Evolutionary conservation across 1,139 yeast species (phyloP).

Genomic region (Kurtzmaniella quercitrusa): DNA sequence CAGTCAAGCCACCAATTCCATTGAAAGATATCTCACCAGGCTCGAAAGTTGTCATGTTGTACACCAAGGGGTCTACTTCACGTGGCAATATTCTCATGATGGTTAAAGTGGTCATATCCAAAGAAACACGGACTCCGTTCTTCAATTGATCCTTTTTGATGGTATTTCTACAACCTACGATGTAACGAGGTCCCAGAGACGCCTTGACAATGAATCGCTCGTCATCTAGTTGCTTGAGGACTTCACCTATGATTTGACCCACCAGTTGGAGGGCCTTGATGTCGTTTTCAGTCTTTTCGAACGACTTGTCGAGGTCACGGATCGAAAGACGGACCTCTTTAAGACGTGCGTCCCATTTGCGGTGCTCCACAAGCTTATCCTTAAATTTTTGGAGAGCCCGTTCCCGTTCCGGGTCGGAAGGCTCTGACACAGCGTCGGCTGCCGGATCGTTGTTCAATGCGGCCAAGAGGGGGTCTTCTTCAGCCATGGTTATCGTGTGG

Average conservation of each 20-base stretch:
- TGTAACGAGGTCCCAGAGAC: slow-evolving; percentile 94
- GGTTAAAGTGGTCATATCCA: slow-evolving; percentile 96
- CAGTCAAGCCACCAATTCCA: slow-evolving; percentile 95
- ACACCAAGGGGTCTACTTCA: slow-evolving; percentile 97
- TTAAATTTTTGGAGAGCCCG: slow-evolving; percentile 78
- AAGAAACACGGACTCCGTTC: slow-evolving; percentile 93
- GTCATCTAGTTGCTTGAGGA: slow-evolving; percentile 90
- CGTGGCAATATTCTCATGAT: slow-evolving; percentile 97
- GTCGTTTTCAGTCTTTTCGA: slow-evolving; percentile 92
- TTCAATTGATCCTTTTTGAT: slow-evolving; percentile 78
- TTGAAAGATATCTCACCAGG: slow-evolving; percentile 95
- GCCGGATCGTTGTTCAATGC: slow-evolving; percentile 51
- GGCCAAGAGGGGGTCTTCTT: slow-evolving; percentile 68
- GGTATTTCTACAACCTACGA: slow-evolving; percentile 94
- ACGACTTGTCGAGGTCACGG: slow-evolving; percentile 78
- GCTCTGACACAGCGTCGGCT: slow-evolving; percentile 16
- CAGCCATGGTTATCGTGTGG: slow-evolving; percentile 25
- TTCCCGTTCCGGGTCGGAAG: slow-evolving; percentile 70
- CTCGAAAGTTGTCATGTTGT: slow-evolving; percentile 96
- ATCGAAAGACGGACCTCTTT: slow-evolving; percentile 81
- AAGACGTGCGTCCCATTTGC: slow-evolving; percentile 90
- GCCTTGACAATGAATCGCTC: slow-evolving; percentile 97
- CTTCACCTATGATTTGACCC: slow-evolving; percentile 97
- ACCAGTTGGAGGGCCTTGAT: slow-evolving; percentile 96
- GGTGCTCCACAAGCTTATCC: slow-evolving; percentile 84